Evolutionary conservation across 1,284 basidiomycete genomes (phyloP), one percentile per base, ranked within the genome.

Genomic region (Trichosporon sp.): DNA sequence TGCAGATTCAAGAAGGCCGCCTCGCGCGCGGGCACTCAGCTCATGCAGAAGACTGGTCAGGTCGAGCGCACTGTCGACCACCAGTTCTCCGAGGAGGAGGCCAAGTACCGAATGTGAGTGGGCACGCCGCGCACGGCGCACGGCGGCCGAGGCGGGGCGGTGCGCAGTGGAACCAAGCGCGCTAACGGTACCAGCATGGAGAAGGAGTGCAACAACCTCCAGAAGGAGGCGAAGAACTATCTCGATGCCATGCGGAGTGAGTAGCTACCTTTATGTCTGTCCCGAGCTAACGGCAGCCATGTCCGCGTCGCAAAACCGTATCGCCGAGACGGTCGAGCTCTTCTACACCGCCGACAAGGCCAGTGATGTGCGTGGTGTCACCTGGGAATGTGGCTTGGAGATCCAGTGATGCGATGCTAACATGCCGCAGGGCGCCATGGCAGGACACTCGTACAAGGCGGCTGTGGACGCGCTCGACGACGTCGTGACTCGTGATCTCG

Each of bases 21-120:
- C 72, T 94, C 94, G 84, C 89, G 95, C 73, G 93, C 94, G 66
- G 94, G 94, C 68, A 98, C 96, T 31, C 94, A 94, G 78, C 88
- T 96, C 79, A 89, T 96, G 84, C 94, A 96, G 87, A 96, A 96
- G 89, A 98, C 96, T 1, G 96, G 96, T 72, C 95, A 98, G 85
- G 92, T 99, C 71, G 96, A 99, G 82, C 88, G 94, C 38, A 99
- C 96, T 0, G 89, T 98, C 35, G 96, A 99, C 84, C 87, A 92
- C 70, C 95, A 98, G 80, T 99, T 98, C 82, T 88, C 91, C 38
- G 92, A 96, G 72, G 94, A 98, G 84, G 94, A 97, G 82, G 88
- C 90, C 66, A 94, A 94, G 81, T 99, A 91, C 87, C 90, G 91
- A 84, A 89, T 88, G 91, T 95, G 85, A 83, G 94, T 88, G 10